Base-by-base conservation (phyloP, 2,329 filamentous ascomycete species). In the Geosmithia putterillii region DNA sequence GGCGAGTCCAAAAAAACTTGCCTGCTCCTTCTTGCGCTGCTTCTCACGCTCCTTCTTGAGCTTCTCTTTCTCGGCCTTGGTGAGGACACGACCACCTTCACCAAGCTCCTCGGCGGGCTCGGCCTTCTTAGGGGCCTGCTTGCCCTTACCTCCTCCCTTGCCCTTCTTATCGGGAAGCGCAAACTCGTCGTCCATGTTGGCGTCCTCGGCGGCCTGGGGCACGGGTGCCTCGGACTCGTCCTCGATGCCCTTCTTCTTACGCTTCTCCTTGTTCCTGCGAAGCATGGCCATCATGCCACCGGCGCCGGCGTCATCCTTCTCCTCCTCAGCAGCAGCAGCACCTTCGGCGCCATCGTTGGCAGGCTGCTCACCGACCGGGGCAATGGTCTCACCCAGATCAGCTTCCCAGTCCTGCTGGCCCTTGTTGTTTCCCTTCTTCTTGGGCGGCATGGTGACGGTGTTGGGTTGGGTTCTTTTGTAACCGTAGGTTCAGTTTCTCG, bases 11-110 rank as follows among this genome's bases (percentile, higher is more conserved):
- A 19, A 19, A 19, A 21, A 8, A 44, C 55, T 39, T 53, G 92
- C 87, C 77, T 96, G 84, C 65, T 98, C 92, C 79, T 89, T 98
- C 71, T 98, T 98, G 52, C 89, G 76, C 68, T 92, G 86, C 79
- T 98, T 98, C 71, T 98, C 92, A 48, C 87, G 81, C 70, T 98
- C 92, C 69, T 95, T 98, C 75, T 90, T 96, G 57, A 90, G 74
- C 66, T 87, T 94, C 63, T 98, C 92, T 70, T 98, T 98, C 69
- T 98, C 89, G 46, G 94, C 92, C 76, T 96, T 98, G 35, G 87
- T 94, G 67, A 96, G 80, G 41, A 96, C 73, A 44, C 80, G 76
- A 38, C 82, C 82, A 46, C 70, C 69, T 4, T 70, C 72, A 7
- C 62, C 76, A 10, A 66, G 72, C 2, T 69, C 72, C 20, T 66